Conservation (phyloP, 1,139 yeast genomes). For the Wickerhamiella pararugosa region DNA sequence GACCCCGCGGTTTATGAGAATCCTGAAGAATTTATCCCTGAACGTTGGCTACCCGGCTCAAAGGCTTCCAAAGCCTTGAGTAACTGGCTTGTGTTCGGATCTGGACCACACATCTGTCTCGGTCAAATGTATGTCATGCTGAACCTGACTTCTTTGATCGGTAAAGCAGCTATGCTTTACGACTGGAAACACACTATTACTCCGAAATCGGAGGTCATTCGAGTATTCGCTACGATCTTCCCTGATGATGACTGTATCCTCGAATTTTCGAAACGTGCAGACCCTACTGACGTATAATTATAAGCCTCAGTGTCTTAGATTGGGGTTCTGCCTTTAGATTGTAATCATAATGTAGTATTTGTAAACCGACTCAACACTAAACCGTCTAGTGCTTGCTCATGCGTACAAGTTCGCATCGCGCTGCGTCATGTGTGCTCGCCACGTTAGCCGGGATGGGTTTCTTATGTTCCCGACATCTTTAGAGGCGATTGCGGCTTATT, state of each 20-base stretch:
- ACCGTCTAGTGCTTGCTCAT: too few relatives aligned
- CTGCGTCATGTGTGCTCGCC: too few relatives aligned
- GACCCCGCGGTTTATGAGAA: conserved; percentile 92
- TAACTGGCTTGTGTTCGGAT: conserved; percentile 93
- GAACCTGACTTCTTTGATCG: conserved; percentile 78
- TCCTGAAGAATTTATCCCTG: conserved; percentile 90
- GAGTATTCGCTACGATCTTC: conserved; percentile 95
- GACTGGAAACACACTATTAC: conserved; percentile 77
- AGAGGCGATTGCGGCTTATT: too few relatives aligned
- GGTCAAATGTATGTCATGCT: conserved; percentile 90
- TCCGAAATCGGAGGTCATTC: conserved; percentile 71
- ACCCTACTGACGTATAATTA: not conserved
- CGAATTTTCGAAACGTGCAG: conserved; percentile 36
- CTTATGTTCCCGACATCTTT: too few relatives aligned
- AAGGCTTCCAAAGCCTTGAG: conserved; percentile 48
- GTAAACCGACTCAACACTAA: too few relatives aligned
- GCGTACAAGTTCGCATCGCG: too few relatives aligned
- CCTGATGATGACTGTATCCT: conserved; percentile 88
- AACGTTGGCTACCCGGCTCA: conserved; percentile 72
- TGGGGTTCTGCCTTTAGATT: too few relatives aligned
- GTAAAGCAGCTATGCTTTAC: conserved; percentile 67
- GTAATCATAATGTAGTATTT: too few relatives aligned
- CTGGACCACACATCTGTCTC: conserved; percentile 91
- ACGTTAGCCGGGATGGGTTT: too few relatives aligned
- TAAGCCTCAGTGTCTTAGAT: too few relatives aligned